A percentile compares a stretch with the other conserved stretches of the same genome.
These are phyloP conservation scores for Russula sp. DNA, from an alignment of 768 basidiomycete species.

Conservation along the genomic window DNA sequence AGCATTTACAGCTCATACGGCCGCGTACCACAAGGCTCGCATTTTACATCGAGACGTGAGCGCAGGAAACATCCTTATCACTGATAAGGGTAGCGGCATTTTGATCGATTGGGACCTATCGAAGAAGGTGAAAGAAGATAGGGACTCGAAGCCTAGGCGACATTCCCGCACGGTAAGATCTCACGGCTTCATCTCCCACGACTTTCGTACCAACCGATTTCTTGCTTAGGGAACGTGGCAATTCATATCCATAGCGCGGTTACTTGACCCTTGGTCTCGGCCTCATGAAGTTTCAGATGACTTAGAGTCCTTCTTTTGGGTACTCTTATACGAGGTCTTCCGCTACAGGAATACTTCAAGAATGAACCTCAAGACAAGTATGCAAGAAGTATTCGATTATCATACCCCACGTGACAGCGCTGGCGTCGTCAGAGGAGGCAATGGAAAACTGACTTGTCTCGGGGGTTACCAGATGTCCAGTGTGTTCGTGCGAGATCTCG, in stretches of 20 bases:
- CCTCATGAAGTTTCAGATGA: background rate
- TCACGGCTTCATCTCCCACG: background rate
- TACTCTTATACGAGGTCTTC: background rate
- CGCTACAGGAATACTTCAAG: background rate
- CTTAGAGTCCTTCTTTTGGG: background rate
- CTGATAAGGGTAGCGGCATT: background rate
- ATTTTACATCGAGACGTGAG: background rate
- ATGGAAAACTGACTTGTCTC: background rate
- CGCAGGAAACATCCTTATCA: constrained; percentile 12
- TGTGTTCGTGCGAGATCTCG: background rate
- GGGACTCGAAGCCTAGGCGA: background rate
- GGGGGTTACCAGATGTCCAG: background rate
- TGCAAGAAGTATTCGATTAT: background rate
- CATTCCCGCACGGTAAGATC: background rate
- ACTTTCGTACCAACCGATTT: background rate
- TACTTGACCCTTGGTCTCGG: background rate
- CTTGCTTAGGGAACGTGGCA: background rate
- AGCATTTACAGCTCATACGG: background rate
- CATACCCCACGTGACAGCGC: background rate
- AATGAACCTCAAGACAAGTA: background rate
- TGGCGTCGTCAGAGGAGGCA: background rate
- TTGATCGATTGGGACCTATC: constrained; percentile 10
- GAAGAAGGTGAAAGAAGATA: background rate
- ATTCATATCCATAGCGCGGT: background rate
- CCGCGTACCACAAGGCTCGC: background rate